Percentiles rank a stretch among this genome's conserved stretches.
Evolutionary conservation across 2,329 filamentous ascomycete species (phyloP).

Genomic region (Arthroderma sp.): DNA sequence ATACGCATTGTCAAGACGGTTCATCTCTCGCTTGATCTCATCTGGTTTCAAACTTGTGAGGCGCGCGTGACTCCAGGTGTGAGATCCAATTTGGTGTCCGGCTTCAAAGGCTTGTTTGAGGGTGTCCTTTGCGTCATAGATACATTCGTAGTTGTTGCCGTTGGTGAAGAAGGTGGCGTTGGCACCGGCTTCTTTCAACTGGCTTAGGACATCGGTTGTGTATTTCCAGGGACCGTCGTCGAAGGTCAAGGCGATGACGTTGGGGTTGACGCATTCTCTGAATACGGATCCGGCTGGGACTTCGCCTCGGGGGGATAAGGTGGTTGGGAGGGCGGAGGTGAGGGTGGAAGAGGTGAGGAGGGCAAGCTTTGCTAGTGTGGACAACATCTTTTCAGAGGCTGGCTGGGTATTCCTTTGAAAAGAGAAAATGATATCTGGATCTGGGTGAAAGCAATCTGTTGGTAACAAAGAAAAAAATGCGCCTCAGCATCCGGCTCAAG

Average conservation of each 20-base stretch:
- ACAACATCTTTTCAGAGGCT: too few relatives aligned
- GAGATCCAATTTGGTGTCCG: conserved; percentile 35
- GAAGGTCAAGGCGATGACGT: conserved; percentile 50
- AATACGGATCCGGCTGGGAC: too few relatives aligned
- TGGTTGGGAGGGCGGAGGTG: too few relatives aligned
- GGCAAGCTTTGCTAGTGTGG: too few relatives aligned
- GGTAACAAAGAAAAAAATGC: too few relatives aligned
- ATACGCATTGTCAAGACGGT: conserved; percentile 1
- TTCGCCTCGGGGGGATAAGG: too few relatives aligned
- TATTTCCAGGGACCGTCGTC: conserved; percentile 52
- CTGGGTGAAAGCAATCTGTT: too few relatives aligned
- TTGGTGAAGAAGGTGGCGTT: conserved; percentile 54
- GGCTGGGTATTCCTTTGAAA: too few relatives aligned
- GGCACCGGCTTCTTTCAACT: conserved; percentile 42
- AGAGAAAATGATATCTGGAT: too few relatives aligned
- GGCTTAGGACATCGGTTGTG: conserved; percentile 45
- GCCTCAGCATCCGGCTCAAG: too few relatives aligned
- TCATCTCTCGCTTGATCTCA: conserved; percentile 1
- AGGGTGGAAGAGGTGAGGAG: too few relatives aligned
- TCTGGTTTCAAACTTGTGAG: neutral
- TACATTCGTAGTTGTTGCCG: conserved; percentile 25
- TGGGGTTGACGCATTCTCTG: conserved; percentile 26
- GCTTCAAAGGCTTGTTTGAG: conserved; percentile 21
- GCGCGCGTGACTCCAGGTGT: conserved; percentile 18
- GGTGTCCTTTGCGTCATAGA: conserved; percentile 18